A percentile compares a stretch with the other conserved stretches of the same genome.
phyloP scores from a whole-genome alignment of 2,329 filamentous ascomycete species.

The Fusarium miscanthi region DNA sequence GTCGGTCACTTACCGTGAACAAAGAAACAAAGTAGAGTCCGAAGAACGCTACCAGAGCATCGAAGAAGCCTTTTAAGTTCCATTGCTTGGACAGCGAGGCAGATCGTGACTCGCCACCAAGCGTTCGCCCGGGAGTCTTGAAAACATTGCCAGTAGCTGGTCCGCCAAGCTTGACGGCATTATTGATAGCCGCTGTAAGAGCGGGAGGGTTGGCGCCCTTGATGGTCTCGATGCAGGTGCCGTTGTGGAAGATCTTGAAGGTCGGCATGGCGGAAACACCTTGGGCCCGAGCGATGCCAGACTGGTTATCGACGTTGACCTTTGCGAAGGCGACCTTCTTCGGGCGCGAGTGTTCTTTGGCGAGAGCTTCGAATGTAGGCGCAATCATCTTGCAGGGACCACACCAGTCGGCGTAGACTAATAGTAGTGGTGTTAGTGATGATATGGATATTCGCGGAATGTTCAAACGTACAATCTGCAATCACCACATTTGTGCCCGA shows the following conservation, averaged over 20 bases:
- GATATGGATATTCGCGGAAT: not conserved
- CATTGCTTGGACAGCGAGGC: constrained; percentile 28
- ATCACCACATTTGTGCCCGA: constrained; percentile 82
- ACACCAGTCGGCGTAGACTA: constrained; percentile 94
- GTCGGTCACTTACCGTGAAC: constrained; percentile 62
- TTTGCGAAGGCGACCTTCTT: constrained; percentile 90
- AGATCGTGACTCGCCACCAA: constrained; percentile 57
- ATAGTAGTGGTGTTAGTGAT: constrained; percentile 45
- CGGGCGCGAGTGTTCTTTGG: constrained; percentile 81
- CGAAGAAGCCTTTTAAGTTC: constrained; percentile 59
- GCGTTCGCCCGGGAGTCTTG: constrained; percentile 65
- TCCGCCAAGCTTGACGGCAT: constrained; percentile 67
- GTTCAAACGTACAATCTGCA: constrained; percentile 78
- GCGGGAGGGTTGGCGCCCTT: constrained; percentile 82
- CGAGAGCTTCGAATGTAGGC: constrained; percentile 86
- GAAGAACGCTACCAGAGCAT: constrained; percentile 64
- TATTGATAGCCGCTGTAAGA: constrained; percentile 80
- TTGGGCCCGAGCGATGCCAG: constrained; percentile 80
- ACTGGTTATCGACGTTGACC: constrained; percentile 88
- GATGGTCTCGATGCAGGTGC: constrained; percentile 78
- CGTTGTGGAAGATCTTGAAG: constrained; percentile 88
- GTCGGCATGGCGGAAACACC: constrained; percentile 91
- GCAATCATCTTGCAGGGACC: constrained; percentile 93
- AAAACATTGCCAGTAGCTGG: constrained; percentile 61
- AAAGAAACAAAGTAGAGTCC: constrained; percentile 71